Percentiles rank a stretch among this genome's conserved stretches.
These are phyloP conservation scores for Chamaecyparis obtusa DNA, from an alignment of 75 land plant species.

Conservation along the genomic window DNA sequence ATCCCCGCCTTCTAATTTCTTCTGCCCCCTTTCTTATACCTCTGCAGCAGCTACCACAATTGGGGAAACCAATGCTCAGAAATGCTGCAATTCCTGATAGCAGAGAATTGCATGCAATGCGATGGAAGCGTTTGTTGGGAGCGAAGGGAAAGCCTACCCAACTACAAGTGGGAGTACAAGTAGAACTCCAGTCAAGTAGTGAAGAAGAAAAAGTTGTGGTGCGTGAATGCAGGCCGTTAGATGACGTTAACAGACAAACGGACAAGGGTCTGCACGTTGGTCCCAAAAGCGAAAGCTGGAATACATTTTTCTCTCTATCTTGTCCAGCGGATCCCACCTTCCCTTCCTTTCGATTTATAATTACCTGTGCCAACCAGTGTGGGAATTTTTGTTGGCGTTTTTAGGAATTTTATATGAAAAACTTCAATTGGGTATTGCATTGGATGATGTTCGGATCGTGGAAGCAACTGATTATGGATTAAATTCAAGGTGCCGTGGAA, in stretches of 20 bases:
- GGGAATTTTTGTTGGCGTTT: not conserved
- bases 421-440: no score
- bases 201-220: not conserved
- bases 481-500: no score
- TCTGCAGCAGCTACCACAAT: no score
- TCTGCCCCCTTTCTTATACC: no score
- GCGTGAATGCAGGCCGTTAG: not conserved
- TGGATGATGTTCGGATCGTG: no score
- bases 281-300: not conserved
- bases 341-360: not conserved
- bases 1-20: no score
- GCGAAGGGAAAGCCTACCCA: not conserved
- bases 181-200: not conserved
- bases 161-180: not conserved
- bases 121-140: not conserved
- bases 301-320: not conserved
- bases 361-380: not conserved
- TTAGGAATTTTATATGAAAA: no score
- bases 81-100: not conserved
- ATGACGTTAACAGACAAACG: slow-evolving; percentile 1
- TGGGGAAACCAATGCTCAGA: no score
- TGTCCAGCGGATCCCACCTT: not conserved
- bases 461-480: no score
- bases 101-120: not conserved
- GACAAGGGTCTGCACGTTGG: not conserved